Percentiles rank a stretch among this genome's conserved stretches.
Conservation (phyloP, 106 monocot species). For the Phalaenopsis equestris region DNA sequence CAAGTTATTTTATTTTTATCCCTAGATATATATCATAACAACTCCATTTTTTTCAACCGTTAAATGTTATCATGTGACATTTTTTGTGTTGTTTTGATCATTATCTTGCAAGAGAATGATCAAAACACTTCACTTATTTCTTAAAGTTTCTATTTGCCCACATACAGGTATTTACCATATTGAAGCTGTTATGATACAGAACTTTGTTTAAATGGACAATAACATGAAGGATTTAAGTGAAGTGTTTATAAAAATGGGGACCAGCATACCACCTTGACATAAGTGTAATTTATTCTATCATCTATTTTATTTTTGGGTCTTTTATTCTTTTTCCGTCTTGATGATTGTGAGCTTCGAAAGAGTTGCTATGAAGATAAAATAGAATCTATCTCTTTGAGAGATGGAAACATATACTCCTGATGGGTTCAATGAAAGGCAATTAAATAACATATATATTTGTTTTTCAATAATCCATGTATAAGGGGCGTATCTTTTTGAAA, state of each 20-base stretch:
- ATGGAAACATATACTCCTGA: too few species aligned
- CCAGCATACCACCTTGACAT: neutral
- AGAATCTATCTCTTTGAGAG: too few species aligned
- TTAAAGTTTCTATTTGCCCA: neutral
- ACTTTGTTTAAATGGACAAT: too few species aligned
- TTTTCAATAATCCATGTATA: too few species aligned
- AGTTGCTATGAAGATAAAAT: too few species aligned
- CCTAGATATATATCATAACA: neutral
- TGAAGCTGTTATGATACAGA: neutral
- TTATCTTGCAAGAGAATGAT: neutral
- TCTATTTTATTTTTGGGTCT: neutral
- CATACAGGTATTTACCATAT: neutral
- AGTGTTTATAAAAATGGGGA: neutral
- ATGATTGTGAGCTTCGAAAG: neutral
- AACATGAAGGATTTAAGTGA: neutral
- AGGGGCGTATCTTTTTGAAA: too few species aligned
- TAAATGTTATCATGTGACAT: neutral
- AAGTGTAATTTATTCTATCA: neutral
- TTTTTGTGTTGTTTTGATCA: neutral
- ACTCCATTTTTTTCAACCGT: neutral
- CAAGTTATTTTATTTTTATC: neutral
- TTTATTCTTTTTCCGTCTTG: neutral
- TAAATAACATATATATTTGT: too few species aligned
- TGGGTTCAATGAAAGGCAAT: too few species aligned
- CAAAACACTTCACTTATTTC: neutral